Conservation (phyloP, 2,329 filamentous ascomycete species). For the Botrytis galanthina region DNA sequence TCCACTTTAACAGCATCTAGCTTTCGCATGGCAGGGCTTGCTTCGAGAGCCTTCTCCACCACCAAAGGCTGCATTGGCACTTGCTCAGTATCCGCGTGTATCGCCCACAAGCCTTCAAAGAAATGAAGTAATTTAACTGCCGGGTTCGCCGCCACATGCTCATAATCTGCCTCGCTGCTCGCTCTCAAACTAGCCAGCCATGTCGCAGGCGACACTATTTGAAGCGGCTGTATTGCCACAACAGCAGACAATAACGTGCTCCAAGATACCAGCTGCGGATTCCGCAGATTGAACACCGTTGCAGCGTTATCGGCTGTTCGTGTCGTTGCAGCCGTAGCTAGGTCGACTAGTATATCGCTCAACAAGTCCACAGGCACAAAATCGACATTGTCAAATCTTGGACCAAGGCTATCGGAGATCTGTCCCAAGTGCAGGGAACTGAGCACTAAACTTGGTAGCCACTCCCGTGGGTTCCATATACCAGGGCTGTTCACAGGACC, state of each 20-base stretch:
- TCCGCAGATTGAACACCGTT: not conserved
- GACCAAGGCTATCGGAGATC: too few relatives aligned
- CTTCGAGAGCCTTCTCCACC: not conserved
- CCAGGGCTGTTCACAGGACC: too few relatives aligned
- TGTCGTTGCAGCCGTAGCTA: constrained; percentile 22
- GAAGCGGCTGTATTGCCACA: not conserved
- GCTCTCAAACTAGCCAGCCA: not conserved
- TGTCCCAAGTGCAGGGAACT: too few relatives aligned
- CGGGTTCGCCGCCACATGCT: not conserved
- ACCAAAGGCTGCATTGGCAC: not conserved
- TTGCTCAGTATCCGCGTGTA: not conserved
- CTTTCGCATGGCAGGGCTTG: not conserved
- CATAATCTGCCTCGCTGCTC: not conserved
- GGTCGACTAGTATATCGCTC: constrained; percentile 37
- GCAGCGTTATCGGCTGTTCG: not conserved
- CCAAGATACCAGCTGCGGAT: not conserved
- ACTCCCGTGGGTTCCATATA: too few relatives aligned
- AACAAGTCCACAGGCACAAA: too few relatives aligned
- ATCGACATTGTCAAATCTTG: too few relatives aligned
- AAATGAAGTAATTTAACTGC: constrained; percentile 7
- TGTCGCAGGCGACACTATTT: not conserved
- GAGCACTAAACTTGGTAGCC: too few relatives aligned
- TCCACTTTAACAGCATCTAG: not conserved
- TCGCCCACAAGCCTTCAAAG: not conserved
- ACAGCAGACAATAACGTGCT: not conserved